Evolutionary conservation across 192 early-diverging fungal genomes (phyloP), one percentile per base, ranked within the genome.

Genomic region (Backusella luteola): DNA sequence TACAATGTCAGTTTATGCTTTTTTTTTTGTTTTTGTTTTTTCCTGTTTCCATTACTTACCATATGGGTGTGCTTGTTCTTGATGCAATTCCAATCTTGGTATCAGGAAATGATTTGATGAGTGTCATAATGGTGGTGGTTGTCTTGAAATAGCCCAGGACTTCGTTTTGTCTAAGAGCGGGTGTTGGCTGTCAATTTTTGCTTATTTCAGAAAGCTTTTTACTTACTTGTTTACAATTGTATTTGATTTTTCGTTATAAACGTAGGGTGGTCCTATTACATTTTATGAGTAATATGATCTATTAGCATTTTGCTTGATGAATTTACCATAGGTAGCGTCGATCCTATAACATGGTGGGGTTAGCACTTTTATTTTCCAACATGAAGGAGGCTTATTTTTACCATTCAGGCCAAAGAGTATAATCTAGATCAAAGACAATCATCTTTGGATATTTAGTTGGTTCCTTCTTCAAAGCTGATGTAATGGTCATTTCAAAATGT

Each of bases 371-470:
- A 53, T 21, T 49, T 44, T 14, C 17, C 5, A 49, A n/a, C 19
- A 49, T n/a, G 46, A 34, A 32, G 32, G 32, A 32, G 32, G 0
- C 32, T 32, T 32, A 32, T 29, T 76, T 76, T 63, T 79, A 77
- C 79, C 80, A 77, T 26, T 66, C 35, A 15, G 79, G 75, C 82
- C 82, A 84, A 21, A 85, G 19, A 4, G 84, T 85, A 73, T 81
- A 80, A 53, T 85, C 84, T 3, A 85, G 73, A 69, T 85, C 84
- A 66, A 85, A 84, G 6, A 85, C 83, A 32, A 85, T 78, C 67
- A 84, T 73, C 29, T 67, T 76, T 14, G 84, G 84, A 32, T 79
- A 67, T 77, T 73, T 73, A 29, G 34, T 23, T 4, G 53, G 67
- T 41, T 44, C 39, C 4, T 71, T 19, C 23, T 34, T 49, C 11